Conservation (phyloP, 2,329 filamentous ascomycete genomes). For the Aspergillus tamarii region DNA sequence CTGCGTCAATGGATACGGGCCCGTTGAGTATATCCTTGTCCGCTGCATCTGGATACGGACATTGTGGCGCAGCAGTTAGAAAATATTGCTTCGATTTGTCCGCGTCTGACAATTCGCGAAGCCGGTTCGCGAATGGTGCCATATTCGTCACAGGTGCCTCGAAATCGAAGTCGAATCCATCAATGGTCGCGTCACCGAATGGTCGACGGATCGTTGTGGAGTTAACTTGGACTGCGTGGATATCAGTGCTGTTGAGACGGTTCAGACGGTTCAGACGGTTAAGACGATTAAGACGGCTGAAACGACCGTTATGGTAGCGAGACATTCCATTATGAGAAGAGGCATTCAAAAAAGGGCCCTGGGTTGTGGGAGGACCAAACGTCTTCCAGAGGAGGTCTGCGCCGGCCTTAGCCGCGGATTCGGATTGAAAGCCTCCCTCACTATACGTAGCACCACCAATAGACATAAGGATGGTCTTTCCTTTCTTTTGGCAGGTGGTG, state of each 20-base stretch:
- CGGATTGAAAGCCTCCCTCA: constrained; percentile 67
- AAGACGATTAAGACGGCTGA: not conserved
- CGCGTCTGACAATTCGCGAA: constrained; percentile 60
- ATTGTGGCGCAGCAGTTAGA: constrained; percentile 70
- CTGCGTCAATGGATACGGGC: constrained; percentile 60
- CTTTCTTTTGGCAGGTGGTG: constrained; percentile 62
- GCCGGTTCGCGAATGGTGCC: constrained; percentile 60
- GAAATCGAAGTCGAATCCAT: constrained; percentile 79
- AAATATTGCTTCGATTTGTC: constrained; percentile 58
- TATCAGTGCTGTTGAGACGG: not conserved
- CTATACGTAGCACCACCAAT: constrained; percentile 72
- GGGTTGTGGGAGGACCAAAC: constrained; percentile 60
- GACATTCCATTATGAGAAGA: not conserved
- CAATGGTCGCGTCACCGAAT: constrained; percentile 66
- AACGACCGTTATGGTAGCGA: not conserved
- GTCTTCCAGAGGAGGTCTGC: constrained; percentile 70
- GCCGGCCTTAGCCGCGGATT: constrained; percentile 55
- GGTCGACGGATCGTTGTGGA: constrained; percentile 59
- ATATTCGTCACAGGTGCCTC: constrained; percentile 65
- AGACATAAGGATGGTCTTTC: constrained; percentile 73
- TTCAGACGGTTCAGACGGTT: not conserved
- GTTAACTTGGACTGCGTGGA: not conserved
- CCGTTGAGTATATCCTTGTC: constrained; percentile 61
- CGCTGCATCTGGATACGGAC: constrained; percentile 65
- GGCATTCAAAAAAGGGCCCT: not conserved